A percentile compares a stretch with the other conserved stretches of the same genome.
phyloP scores from a whole-genome alignment of 2,329 filamentous ascomycete species.

The Neofusicoccum cordaticola region DNA sequence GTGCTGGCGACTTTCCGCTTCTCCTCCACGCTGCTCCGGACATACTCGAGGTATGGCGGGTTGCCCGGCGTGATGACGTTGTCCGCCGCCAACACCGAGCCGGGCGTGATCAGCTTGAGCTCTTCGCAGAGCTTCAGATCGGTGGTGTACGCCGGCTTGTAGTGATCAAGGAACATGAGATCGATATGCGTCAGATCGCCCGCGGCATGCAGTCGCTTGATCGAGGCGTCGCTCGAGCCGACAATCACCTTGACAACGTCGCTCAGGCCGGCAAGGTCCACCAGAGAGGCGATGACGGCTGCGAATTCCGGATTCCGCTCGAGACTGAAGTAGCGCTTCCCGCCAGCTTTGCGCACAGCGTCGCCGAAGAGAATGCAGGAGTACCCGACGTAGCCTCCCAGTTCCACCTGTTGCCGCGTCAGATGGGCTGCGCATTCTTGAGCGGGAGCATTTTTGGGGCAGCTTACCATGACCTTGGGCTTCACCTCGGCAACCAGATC shows the following conservation, averaged over 20 bases:
- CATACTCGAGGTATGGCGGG: constrained; percentile 68
- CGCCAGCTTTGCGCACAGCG: constrained; percentile 62
- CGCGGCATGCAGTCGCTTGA: constrained; percentile 57
- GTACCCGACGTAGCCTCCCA: constrained; percentile 80
- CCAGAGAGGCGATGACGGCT: constrained; percentile 64
- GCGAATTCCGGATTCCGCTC: constrained; percentile 74
- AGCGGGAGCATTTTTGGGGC: not conserved
- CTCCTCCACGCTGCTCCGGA: constrained; percentile 61
- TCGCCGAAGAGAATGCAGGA: constrained; percentile 73
- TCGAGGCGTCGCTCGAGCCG: constrained; percentile 64
- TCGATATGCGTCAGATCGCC: constrained; percentile 61
- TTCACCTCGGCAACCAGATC: constrained; percentile 66
- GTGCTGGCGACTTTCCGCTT: constrained; percentile 50
- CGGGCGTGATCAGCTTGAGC: constrained; percentile 60
- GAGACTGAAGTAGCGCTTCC: constrained; percentile 66
- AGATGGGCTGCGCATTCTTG: constrained; percentile 3
- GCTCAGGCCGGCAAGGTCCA: constrained; percentile 70
- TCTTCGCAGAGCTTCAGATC: constrained; percentile 77
- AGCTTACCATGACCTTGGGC: constrained; percentile 60
- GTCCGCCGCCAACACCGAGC: constrained; percentile 64
- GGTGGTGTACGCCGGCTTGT: constrained; percentile 70
- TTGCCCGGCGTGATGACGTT: constrained; percentile 72
- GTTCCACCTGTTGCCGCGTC: constrained; percentile 54
- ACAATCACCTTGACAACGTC: constrained; percentile 69
- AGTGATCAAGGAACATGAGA: constrained; percentile 76